Percentiles rank a stretch among this genome's conserved stretches.
These are phyloP conservation scores for Mucor irregularis DNA, from an alignment of 371 early-diverging fungal species.

Conservation along the genomic window DNA sequence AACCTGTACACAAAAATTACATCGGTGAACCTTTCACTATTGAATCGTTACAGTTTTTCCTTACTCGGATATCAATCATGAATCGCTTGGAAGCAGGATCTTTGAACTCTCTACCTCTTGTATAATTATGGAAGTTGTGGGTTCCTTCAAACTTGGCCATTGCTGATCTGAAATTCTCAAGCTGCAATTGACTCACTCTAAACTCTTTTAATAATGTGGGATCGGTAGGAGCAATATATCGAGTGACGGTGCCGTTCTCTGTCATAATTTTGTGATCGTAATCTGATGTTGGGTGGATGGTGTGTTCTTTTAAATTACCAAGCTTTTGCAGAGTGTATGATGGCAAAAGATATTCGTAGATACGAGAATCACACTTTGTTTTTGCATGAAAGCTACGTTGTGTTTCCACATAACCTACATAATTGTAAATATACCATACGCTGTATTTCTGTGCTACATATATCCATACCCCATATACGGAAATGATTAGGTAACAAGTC, in stretches of 20 bases:
- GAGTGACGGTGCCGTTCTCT: slow-evolving; percentile 30
- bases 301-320: slow-evolving; percentile 17
- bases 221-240: slow-evolving; percentile 39
- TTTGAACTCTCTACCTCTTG: slow-evolving; percentile 74
- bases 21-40: not conserved
- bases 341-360: slow-evolving; percentile 98
- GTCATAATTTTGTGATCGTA: slow-evolving; percentile 34
- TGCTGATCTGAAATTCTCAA: slow-evolving; percentile 68
- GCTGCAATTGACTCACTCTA: slow-evolving; percentile 59
- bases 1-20: slow-evolving; percentile 37
- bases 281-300: slow-evolving; percentile 5
- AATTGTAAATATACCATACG: no score
- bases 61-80: slow-evolving; percentile 76
- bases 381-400: slow-evolving; percentile 90
- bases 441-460: not conserved
- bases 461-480: slow-evolving; percentile 88
- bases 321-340: slow-evolving; percentile 76
- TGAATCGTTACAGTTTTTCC: not conserved
- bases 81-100: slow-evolving; percentile 79
- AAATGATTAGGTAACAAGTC: slow-evolving; percentile 75
- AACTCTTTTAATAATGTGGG: slow-evolving; percentile 57
- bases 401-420: slow-evolving; percentile 67
- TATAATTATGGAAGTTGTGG: slow-evolving; percentile 97
- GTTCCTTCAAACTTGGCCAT: slow-evolving; percentile 86
- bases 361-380: slow-evolving; percentile 86